These are phyloP conservation scores for Fraxinus baroniana DNA, from an alignment of 305 asterid species.

Conservation along the genomic window DNA sequence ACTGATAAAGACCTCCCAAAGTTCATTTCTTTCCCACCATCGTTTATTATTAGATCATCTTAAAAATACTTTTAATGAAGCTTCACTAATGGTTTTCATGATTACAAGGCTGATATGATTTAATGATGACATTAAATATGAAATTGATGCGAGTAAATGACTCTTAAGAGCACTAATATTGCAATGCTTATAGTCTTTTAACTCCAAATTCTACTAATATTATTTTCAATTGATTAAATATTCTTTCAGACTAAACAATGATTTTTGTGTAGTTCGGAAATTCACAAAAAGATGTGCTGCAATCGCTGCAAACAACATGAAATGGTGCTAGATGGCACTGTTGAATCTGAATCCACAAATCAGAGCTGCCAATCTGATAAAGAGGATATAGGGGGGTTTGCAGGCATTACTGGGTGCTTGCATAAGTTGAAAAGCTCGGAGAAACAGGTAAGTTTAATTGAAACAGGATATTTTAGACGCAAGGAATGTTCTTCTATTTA, in stretches of 20 bases:
- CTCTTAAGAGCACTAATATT: not conserved
- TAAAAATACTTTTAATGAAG: not conserved
- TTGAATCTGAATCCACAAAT: conserved; percentile 29
- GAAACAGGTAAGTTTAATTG: conserved; percentile 53
- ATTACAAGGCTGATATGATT: conserved; percentile 2
- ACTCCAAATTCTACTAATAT: conserved; percentile 10
- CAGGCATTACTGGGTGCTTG: conserved; percentile 70
- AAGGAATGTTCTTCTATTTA: conserved; percentile 18
- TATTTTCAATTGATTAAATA: not conserved
- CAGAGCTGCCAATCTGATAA: conserved; percentile 42
- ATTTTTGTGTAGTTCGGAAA: conserved; percentile 65
- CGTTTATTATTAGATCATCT: not conserved
- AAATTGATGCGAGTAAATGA: not conserved
- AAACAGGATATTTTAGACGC: conserved; percentile 11
- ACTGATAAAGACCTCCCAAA: conserved; percentile 15
- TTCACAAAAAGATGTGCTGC: conserved; percentile 91
- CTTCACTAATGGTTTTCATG: not conserved
- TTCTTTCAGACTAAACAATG: conserved; percentile 19
- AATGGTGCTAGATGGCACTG: conserved; percentile 28
- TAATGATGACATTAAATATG: not conserved
- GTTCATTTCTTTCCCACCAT: not conserved
- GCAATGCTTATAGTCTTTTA: not conserved
- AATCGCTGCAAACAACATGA: conserved; percentile 58
- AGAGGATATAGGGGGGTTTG: conserved; percentile 94
- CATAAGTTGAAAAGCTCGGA: conserved; percentile 65